Percentiles rank a stretch among this genome's conserved stretches.
phyloP scores from a whole-genome alignment of 2,329 filamentous ascomycete genomes.

The Chaetomiaceae sp. region DNA sequence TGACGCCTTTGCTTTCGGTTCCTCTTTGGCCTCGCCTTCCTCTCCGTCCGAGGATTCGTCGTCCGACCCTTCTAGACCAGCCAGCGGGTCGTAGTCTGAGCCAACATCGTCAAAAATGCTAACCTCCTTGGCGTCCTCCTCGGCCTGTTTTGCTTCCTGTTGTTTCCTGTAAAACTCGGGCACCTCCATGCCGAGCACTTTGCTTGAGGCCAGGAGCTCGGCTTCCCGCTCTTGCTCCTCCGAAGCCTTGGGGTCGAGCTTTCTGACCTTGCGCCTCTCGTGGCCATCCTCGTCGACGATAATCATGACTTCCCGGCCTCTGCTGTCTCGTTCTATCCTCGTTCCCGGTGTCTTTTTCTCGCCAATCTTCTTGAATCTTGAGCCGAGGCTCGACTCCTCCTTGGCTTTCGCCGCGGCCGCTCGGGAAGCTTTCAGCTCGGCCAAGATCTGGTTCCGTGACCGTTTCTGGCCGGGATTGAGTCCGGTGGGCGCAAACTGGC shows the following conservation, averaged over 20 bases:
- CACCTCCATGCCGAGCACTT: constrained; percentile 62
- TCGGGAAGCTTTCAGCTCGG: constrained; percentile 60
- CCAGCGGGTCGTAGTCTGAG: constrained; percentile 64
- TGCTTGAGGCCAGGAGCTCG: constrained; percentile 46
- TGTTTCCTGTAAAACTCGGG: constrained; percentile 52
- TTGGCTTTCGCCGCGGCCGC: constrained; percentile 56
- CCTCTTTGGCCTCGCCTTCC: constrained; percentile 21
- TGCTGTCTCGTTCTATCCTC: constrained; percentile 56
- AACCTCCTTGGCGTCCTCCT: constrained; percentile 51
- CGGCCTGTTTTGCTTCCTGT: constrained; percentile 33
- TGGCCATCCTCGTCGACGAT: constrained; percentile 62
- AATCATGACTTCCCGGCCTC: constrained; percentile 59
- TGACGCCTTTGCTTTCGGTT: constrained; percentile 22
- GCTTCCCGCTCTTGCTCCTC: constrained; percentile 35
- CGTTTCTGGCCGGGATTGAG: constrained; percentile 55
- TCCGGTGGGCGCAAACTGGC: constrained; percentile 48
- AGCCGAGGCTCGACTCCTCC: constrained; percentile 48
- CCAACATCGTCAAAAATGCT: constrained; percentile 63
- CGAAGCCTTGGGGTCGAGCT: constrained; percentile 37
- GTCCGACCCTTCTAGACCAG: constrained; percentile 49
- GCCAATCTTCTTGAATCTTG: constrained; percentile 62
- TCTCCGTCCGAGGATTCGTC: constrained; percentile 39
- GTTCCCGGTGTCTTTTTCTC: constrained; percentile 48
- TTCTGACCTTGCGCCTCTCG: constrained; percentile 61
- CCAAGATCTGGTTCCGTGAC: constrained; percentile 61